Evolutionary conservation across 202 grass and related monocot genomes (phyloP).

Genomic region (Digitaria exilis): DNA sequence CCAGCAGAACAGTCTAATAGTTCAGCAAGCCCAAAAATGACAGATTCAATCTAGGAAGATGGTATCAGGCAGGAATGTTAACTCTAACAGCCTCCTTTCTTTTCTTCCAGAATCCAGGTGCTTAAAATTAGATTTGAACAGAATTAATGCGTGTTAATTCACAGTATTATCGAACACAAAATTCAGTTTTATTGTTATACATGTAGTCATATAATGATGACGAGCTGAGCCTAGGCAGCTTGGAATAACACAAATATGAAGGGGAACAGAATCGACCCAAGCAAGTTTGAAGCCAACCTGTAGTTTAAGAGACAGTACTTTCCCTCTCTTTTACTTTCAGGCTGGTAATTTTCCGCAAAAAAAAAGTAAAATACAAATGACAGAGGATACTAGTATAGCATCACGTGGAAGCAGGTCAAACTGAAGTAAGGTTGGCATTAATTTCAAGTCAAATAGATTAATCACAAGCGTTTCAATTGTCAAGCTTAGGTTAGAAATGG

Average conservation of each 20-base stretch:
- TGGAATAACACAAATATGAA: background rate
- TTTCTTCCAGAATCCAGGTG: constrained; percentile 58
- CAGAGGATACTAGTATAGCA: background rate
- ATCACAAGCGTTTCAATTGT: background rate
- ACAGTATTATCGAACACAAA: background rate
- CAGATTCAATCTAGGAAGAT: constrained; percentile 75
- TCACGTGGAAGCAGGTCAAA: background rate
- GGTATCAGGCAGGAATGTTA: constrained; percentile 64
- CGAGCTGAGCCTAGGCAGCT: background rate
- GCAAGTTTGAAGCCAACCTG: background rate
- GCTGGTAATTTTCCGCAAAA: background rate
- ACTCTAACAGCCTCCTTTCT: constrained; percentile 68
- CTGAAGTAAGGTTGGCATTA: background rate
- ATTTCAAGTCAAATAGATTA: background rate
- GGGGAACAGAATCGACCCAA: background rate
- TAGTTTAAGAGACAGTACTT: background rate
- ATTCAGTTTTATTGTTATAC: background rate
- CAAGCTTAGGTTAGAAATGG: no score
- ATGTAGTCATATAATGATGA: background rate
- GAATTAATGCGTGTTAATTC: background rate
- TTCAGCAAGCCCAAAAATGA: constrained; percentile 52
- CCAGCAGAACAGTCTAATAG: constrained; percentile 51
- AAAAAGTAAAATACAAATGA: background rate
- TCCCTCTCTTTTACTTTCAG: background rate
- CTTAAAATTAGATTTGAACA: constrained; percentile 7